phyloP scores from a whole-genome alignment of 2,329 filamentous ascomycete species.

The Harringtonia lauricola region DNA sequence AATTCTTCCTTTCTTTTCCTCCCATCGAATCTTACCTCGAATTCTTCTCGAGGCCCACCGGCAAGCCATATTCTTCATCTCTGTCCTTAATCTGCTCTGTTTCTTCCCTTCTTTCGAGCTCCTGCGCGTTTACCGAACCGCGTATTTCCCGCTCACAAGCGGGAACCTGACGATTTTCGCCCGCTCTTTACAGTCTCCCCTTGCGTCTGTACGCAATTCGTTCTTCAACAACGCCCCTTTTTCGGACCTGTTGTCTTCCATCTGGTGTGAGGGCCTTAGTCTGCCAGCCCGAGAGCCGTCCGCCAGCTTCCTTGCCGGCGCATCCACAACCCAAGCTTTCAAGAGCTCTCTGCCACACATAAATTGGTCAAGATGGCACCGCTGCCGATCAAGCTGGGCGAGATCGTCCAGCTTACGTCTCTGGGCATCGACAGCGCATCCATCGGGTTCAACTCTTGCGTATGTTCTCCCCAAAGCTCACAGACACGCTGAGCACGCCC shows the following conservation, averaged over 20 bases:
- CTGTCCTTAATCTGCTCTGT: conserved; percentile 7
- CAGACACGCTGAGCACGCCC: background rate
- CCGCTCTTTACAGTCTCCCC: background rate
- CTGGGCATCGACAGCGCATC: conserved; percentile 24
- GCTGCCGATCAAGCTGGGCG: conserved; percentile 28
- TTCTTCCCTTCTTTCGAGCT: conserved; percentile 1
- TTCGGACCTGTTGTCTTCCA: background rate
- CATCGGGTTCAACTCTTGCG: conserved; percentile 82
- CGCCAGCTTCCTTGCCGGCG: background rate
- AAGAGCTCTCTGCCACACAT: background rate
- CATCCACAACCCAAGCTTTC: background rate
- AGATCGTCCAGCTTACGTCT: conserved; percentile 28
- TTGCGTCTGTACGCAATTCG: background rate
- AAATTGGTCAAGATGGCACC: conserved; percentile 21
- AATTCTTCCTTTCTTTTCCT: conserved; percentile 3
- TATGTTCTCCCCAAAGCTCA: conserved; percentile 35
- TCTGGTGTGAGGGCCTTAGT: background rate
- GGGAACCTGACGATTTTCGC: conserved; percentile 1
- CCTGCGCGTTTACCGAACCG: background rate
- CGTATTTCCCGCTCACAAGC: conserved; percentile 7
- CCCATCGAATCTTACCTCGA: conserved; percentile 5
- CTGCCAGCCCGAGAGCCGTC: background rate
- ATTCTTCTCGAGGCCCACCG: background rate
- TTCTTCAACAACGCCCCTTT: background rate
- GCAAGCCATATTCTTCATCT: conserved; percentile 4